Evolutionary conservation across 192 early-diverging fungal genomes (phyloP).

Genomic region (Coemansia sp.): DNA sequence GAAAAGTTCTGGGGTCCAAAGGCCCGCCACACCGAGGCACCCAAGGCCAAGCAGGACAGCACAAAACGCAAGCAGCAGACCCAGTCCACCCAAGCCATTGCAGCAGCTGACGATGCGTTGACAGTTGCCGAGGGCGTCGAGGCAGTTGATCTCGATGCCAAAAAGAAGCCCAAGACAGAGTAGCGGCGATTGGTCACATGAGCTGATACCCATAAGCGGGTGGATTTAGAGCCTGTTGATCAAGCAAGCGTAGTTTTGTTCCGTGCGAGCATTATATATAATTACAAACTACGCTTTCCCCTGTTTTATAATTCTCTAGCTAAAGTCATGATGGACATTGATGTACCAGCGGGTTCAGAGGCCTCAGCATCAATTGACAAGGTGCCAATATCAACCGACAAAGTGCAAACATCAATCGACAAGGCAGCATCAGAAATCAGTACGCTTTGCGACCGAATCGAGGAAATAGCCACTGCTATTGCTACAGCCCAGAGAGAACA

Average conservation of each 20-base stretch:
- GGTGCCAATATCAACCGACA: too few species aligned
- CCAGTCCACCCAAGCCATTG: not conserved
- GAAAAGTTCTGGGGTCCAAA: constrained; percentile 96
- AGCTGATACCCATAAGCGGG: not conserved
- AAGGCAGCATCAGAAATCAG: constrained; percentile 19
- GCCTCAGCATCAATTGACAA: too few species aligned
- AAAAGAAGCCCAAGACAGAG: constrained; percentile 33
- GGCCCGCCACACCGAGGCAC: constrained; percentile 57
- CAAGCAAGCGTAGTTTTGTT: too few species aligned
- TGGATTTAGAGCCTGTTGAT: not conserved
- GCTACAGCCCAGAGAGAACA: constrained; percentile 6
- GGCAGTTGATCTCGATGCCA: constrained; percentile 13
- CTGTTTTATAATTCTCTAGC: not conserved
- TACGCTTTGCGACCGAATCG: constrained; percentile 30
- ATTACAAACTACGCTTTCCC: not conserved
- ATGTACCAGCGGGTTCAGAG: not conserved
- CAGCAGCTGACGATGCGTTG: not conserved
- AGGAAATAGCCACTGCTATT: constrained; percentile 16
- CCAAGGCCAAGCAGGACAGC: constrained; percentile 27
- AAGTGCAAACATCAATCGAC: constrained; percentile 6
- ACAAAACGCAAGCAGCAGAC: constrained; percentile 37
- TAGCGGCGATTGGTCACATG: not conserved
- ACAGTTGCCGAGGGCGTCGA: constrained; percentile 12
- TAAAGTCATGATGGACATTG: constrained; percentile 11
- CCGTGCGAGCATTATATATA: not conserved